Base-by-base conservation (phyloP, 2,329 filamentous ascomycete genomes). In the Neobulgaria alba region DNA sequence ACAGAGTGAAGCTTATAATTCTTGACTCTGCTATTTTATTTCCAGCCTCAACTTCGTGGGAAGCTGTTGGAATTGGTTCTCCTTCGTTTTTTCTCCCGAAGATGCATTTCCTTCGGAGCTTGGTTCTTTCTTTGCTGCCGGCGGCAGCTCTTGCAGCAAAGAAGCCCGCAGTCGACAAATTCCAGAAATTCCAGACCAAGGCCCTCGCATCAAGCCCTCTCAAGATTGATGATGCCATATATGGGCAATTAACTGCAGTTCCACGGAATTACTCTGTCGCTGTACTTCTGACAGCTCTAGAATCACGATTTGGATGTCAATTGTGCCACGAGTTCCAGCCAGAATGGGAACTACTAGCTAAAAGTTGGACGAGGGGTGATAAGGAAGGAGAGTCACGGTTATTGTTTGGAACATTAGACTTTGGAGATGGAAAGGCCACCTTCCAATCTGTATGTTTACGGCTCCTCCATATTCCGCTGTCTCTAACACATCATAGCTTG, bases 251-350 rank as follows among this genome's bases (percentile, higher is more conserved):
- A 52, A 94, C 85, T 3, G 67, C 76, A 12, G 66, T 75, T 1
- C 87, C 89, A 10, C 79, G 92, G 52, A 85, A 98, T 64, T 94
- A 95, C 63, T 79, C 79, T 29, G 74, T 84, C 19, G 82, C 80
- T 2, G 75, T 98, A 3, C 75, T 98, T 10, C 68, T 98, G 50
- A 98, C 92, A 1, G 92, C 92, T 29, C 66, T 89, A 56, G 89
- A 95, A 51, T 58, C 79, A 21, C 77, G 86, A 43, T 95, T 85
- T 60, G 85, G 84, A 45, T 98, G 92, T 62, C 70, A 79, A 51
- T 70, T 96, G 36, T 98, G 92, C 63, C 75, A 79, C 38, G 86
- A 94, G 39, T 95, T 98, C 63, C 85, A 95, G 62, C 83, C 89
- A 1, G 92, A 98, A 65, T 98, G 88, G 84, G 85, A 93, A 41